Evolutionary conservation across 2,329 filamentous ascomycete genomes (phyloP), one percentile per base, ranked within the genome.

Genomic region (Blastomyces gilchristii): DNA sequence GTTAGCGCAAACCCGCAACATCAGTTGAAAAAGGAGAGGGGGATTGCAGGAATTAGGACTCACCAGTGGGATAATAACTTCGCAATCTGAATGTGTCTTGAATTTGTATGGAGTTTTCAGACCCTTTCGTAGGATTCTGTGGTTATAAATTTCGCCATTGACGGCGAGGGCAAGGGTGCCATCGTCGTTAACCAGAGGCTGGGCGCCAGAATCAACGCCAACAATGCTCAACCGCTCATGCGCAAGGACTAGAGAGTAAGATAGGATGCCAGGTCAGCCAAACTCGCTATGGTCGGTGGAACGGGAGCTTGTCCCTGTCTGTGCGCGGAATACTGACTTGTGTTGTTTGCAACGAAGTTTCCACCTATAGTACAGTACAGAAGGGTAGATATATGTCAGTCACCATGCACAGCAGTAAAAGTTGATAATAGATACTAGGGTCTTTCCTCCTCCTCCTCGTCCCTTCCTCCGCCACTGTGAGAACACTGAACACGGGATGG

Each of bases 81-180:
- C 94, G 79, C 94, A 99, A 75, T 99, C 94, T 47, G 93, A 97
- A 74, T 94, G 89, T 68, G 94, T 99, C 87, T 97, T 97, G 87
- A 97, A 99, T 78, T 92, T 87, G 79, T 97, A 97, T 47, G 87
- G 84, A 65, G 82, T 85, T 79, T 90, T 90, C 71, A 97, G 81
- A 71, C 82, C 82, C 80, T 97, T 97, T 75, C 94, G 88, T 73
- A 99, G 83, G 72, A 96, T 85, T 75, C 93, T 89, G 81, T 99
- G 94, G 86, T 99, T 99, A 84, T 99, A 99, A 76, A 99, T 99
- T 77, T 99, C 94, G 79, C 94, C 94, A 78, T 99, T 99, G 85
- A 97, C 94, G 68, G 94, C 93, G 65, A 99, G 86, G 67, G 93
- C 87, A 71, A 99, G 87, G 71, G 83, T 88, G 68, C 87, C 88